Conservation (phyloP, 1,139 yeast genomes). For the Pichia norvegensis region DNA sequence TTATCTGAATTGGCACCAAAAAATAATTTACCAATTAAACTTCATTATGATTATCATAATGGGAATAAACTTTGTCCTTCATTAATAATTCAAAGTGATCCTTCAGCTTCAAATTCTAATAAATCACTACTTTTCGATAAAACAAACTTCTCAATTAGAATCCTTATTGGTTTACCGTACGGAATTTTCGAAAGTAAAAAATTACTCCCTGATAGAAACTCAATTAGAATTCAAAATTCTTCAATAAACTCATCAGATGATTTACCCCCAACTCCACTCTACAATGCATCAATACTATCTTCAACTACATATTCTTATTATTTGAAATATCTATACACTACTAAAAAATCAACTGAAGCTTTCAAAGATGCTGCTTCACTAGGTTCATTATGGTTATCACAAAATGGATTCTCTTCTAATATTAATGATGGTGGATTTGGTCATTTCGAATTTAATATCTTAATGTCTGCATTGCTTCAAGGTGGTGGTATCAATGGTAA, state of each 20-base stretch:
- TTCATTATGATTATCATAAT: slow-evolving; percentile 54
- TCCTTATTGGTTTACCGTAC: slow-evolving; percentile 66
- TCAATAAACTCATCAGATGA: slow-evolving; percentile 31
- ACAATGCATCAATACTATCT: slow-evolving; percentile 72
- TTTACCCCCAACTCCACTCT: slow-evolving; percentile 72
- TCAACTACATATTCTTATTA: slow-evolving; percentile 63
- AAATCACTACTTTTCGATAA: slow-evolving; percentile 49
- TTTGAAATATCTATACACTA: slow-evolving; percentile 65
- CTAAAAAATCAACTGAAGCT: slow-evolving; percentile 71
- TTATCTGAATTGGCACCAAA: slow-evolving; percentile 48
- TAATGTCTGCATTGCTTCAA: slow-evolving; percentile 72
- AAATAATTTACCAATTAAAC: slow-evolving; percentile 50
- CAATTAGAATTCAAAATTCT: slow-evolving; percentile 51
- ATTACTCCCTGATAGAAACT: slow-evolving; percentile 68
- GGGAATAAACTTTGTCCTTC: slow-evolving; percentile 63
- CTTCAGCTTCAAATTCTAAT: slow-evolving; percentile 11
- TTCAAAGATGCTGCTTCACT: slow-evolving; percentile 82
- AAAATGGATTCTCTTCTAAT: slow-evolving; percentile 68
- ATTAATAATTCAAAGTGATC: slow-evolving; percentile 45
- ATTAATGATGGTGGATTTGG: slow-evolving; percentile 72
- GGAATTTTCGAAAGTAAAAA: slow-evolving; percentile 68
- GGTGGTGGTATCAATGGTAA: slow-evolving; percentile 81
- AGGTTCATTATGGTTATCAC: slow-evolving; percentile 85
- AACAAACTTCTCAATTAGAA: slow-evolving; percentile 63
- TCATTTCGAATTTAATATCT: slow-evolving; percentile 75